These are phyloP conservation scores for Chromera velia DNA, from an alignment of 73 alveolate species.

Conservation along the genomic window DNA sequence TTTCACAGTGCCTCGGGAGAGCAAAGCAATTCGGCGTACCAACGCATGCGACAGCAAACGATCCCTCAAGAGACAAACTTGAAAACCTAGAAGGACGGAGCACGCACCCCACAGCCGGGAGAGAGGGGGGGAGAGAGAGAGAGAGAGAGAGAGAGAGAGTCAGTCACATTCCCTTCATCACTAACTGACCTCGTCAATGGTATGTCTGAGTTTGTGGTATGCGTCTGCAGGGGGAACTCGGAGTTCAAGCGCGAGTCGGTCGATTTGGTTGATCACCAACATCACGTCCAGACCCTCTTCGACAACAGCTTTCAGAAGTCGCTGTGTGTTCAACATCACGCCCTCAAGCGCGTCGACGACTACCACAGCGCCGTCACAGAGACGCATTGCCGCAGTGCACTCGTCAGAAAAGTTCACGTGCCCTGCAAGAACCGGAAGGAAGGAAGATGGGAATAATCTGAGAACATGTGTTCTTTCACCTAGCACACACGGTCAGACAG, in stretches of 20 bases:
- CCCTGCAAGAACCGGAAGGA: neutral
- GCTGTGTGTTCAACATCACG: slow-evolving; percentile 37
- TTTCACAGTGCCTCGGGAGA: too few species aligned
- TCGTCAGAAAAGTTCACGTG: slow-evolving; percentile 60
- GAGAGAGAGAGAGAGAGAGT: too few species aligned
- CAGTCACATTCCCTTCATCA: too few species aligned
- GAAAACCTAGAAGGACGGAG: too few species aligned
- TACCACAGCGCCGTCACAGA: slow-evolving; percentile 80
- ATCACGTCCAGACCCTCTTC: slow-evolving; percentile 56
- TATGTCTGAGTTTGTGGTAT: slow-evolving; percentile 84
- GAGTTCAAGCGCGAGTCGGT: slow-evolving; percentile 88
- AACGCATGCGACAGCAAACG: too few species aligned
- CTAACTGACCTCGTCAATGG: slow-evolving; percentile 82
- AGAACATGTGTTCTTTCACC: neutral
- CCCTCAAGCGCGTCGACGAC: slow-evolving; percentile 87
- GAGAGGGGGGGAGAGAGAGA: too few species aligned
- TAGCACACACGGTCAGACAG: too few species aligned
- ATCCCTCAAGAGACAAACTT: too few species aligned
- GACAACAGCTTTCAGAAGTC: slow-evolving; percentile 31
- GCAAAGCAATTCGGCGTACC: too few species aligned
- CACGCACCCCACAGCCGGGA: too few species aligned
- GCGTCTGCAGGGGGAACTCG: slow-evolving; percentile 97
- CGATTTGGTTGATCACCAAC: slow-evolving; percentile 88
- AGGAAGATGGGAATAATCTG: too few species aligned
- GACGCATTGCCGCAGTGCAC: slow-evolving; percentile 68